Evolutionary conservation across 495 filamentous ascomycete species (phyloP), one percentile per base, ranked within the genome.

Genomic region (Halenospora varia): DNA sequence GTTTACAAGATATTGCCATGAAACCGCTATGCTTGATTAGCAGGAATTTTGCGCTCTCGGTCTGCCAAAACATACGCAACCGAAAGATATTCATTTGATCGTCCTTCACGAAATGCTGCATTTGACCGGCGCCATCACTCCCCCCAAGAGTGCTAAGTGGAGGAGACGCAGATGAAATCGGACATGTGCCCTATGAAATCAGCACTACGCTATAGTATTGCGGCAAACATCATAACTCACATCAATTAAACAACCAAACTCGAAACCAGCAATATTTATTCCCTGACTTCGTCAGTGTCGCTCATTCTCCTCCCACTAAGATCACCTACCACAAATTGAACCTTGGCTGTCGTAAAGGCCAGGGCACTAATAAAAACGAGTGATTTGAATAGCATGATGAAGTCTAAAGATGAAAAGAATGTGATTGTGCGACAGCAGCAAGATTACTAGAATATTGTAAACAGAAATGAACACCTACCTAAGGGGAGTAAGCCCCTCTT

Each of bases 11-110:
- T 72, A 84, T 64, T 85, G 81, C 63, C 63, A 66, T 11, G 78
- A 78, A 77, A 57, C 76, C 71, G 45, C 71, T 75, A 65, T 80
- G 25, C 10, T 9, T 10, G 8, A n/a, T 49, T 25, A 49, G 47
- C 47, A 25, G n/a, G 8, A 46, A 8, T n/a, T 8, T 4, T 20
- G 4, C 17, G 8, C 9, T 40, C 35, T 40, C 35, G n/a, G 35
- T n/a, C 9, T 9, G n/a, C 8, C 19, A n/a, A 6, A 17, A 46
- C 42, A 13, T 25, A 49, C 47, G 81, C 3, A 84, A 69, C 18
- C 82, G 76, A 70, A 83, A 83, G 52, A 79, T 74, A 57, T 82
- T 83, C 61, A 83, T 70, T 45, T 71, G 66, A 49, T 78, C 72
- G 41, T 77, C 68, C 13, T 71, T 76, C 53, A 70, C 62, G 55